Conservation (phyloP, 2,329 filamentous ascomycete species). For the Venturia pyrina region DNA sequence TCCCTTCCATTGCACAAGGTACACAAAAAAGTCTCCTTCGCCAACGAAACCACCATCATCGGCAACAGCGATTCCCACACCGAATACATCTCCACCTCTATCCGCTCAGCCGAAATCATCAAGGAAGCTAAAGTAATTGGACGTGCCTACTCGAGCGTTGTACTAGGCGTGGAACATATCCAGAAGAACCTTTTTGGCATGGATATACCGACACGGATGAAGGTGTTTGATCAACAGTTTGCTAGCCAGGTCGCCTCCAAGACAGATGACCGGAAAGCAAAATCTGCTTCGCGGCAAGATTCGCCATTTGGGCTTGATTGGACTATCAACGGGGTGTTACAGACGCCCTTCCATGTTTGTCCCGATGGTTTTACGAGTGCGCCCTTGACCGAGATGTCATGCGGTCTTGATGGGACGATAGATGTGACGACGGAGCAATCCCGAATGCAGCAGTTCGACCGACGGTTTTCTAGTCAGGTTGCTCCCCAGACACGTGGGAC, state of each 20-base stretch:
- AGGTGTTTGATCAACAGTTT: background rate
- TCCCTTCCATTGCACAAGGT: background rate
- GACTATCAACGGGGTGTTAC: no score
- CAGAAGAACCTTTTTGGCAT: background rate
- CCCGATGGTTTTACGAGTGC: no score
- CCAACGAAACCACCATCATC: background rate
- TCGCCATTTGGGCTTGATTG: background rate
- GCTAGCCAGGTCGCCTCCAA: background rate
- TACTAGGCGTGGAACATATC: background rate
- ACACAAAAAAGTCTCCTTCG: background rate
- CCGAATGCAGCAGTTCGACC: no score
- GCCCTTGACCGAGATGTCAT: no score
- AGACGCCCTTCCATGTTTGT: no score
- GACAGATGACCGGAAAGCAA: background rate
- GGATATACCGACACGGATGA: background rate
- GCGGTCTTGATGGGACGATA: background rate
- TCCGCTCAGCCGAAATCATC: background rate
- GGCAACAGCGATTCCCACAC: background rate
- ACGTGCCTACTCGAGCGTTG: background rate
- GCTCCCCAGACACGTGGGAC: background rate
- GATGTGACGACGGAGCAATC: no score
- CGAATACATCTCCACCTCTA: background rate
- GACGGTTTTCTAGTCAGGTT: no score
- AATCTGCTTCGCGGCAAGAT: background rate
- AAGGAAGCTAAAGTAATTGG: background rate